phyloP scores from a whole-genome alignment of 2,329 filamentous ascomycete genomes.

The Pleurostoma richardsiae region DNA sequence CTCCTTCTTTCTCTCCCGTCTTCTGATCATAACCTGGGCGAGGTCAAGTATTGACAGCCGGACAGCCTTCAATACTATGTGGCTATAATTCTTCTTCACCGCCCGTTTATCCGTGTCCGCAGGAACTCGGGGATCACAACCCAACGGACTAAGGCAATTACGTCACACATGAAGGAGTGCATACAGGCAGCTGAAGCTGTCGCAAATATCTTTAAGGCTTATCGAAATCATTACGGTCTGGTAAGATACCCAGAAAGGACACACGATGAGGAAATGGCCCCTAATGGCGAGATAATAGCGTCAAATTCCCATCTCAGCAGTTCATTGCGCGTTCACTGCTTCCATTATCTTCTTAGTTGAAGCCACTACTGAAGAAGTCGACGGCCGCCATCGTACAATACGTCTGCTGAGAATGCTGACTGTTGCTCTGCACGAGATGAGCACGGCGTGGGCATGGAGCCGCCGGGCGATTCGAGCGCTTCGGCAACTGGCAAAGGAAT shows the following conservation, averaged over 20 bases:
- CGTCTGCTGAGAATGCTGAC: slow-evolving; percentile 8
- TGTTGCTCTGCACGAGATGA: slow-evolving; percentile 9
- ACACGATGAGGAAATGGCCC: not conserved
- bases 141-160: not conserved
- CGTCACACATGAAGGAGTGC: slow-evolving; percentile 11
- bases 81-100: slow-evolving; percentile 13
- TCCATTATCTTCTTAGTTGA: slow-evolving; percentile 13
- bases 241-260: slow-evolving; percentile 1
- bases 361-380: slow-evolving; percentile 6
- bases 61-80: slow-evolving; percentile 16
- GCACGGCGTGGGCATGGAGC: slow-evolving; percentile 10
- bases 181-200: slow-evolving; percentile 14
- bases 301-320: slow-evolving; percentile 12
- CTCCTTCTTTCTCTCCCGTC: not conserved
- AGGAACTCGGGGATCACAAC: slow-evolving; percentile 2
- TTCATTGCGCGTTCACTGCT: slow-evolving; percentile 12
- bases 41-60: not conserved
- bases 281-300: slow-evolving; percentile 3
- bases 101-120: slow-evolving; percentile 3
- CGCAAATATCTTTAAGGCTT: slow-evolving; percentile 10
- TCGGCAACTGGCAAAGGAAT: slow-evolving; percentile 8
- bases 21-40: not conserved
- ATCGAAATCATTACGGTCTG: slow-evolving; percentile 14
- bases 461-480: slow-evolving; percentile 8
- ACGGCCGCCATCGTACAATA: slow-evolving; percentile 5